Base-by-base conservation (phyloP, 2,329 filamentous ascomycete species). In the Alternaria triticimaculans region DNA sequence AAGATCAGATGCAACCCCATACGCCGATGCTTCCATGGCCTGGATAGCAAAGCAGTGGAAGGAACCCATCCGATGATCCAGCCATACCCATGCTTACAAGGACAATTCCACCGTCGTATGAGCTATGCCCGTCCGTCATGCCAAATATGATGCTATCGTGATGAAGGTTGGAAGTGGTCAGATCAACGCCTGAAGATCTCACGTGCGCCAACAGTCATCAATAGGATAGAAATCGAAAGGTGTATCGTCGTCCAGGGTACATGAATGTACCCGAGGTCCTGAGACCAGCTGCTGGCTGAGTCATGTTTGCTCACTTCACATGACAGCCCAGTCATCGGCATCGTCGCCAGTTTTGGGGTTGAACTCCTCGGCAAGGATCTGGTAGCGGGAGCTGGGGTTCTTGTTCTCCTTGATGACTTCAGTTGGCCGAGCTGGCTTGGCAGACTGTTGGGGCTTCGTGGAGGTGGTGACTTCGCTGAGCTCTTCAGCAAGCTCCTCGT, bases 401-500 rank as follows among this genome's bases (percentile, higher is more conserved):
- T 67, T 68, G 62, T 70, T 76, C 69, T 78, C 76, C 37, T 72
- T 72, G 45, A 72, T 67, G 49, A 67, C 60, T 44, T 72, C 72
- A 3, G 64, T 62, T 14, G 67, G 58, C 63, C 74, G 74, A 60
- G 73, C 69, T 28, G 74, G 65, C 54, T 75, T 73, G 25, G 66
- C 67, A 6, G 71, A 58, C 49, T 67, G 65, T 10, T 66, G 49
- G 26, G 68, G 60, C 55, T 70, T 66, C 11, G 67, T 55, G 30
- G 54, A 59, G 11, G 65, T 69, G 11, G 65, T 69, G 26, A 73
- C 60, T 11, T 72, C 70, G 53, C 66, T 71, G 48, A 70, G 70
- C 62, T 86, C 85, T 54, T 82, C 84, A 64, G 78, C 76, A 28
- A 79, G 55, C 55, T 69, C 83, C 54, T 83, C 82, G 20, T 81